Conservation (phyloP, 805 yeast species). For the Kazachstania taianensis region DNA sequence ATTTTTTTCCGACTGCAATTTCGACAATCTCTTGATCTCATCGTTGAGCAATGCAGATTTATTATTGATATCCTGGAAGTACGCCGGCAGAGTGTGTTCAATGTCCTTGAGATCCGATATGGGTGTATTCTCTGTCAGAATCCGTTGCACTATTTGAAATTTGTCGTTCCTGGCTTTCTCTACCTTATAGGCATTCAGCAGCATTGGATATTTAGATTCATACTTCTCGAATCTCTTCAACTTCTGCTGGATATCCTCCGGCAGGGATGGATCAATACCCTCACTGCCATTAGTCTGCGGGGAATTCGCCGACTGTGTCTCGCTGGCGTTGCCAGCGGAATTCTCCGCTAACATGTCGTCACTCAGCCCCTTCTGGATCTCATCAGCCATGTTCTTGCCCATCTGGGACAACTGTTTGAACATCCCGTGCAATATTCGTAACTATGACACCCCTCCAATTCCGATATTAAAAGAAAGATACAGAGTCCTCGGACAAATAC, state of each 20-base stretch:
- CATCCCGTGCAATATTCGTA: conserved; percentile 34
- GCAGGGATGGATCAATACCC: conserved; percentile 29
- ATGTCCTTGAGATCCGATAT: conserved; percentile 64
- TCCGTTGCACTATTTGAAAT: conserved; percentile 53
- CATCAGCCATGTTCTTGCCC: conserved; percentile 55
- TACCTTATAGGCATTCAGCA: conserved; percentile 73
- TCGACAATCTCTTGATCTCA: conserved; percentile 46
- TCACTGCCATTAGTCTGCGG: neutral
- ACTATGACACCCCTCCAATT: too few relatives aligned
- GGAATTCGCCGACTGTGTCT: neutral
- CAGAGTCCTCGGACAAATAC: too few relatives aligned
- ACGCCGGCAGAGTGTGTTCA: conserved; percentile 57
- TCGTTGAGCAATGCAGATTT: conserved; percentile 51
- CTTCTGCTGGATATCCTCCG: conserved; percentile 49
- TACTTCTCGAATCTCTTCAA: conserved; percentile 72
- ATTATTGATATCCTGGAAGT: conserved; percentile 49
- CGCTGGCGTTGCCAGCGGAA: neutral
- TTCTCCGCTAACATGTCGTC: conserved; percentile 16
- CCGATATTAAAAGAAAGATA: too few relatives aligned
- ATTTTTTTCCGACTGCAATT: conserved; percentile 5
- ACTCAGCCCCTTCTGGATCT: conserved; percentile 37
- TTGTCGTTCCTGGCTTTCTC: conserved; percentile 62
- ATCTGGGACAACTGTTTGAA: conserved; percentile 50
- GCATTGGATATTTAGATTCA: conserved; percentile 80
- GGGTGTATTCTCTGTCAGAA: conserved; percentile 73